Evolutionary conservation across 2,329 filamentous ascomycete genomes (phyloP).

Genomic region (Sclerotinia subarctica): DNA sequence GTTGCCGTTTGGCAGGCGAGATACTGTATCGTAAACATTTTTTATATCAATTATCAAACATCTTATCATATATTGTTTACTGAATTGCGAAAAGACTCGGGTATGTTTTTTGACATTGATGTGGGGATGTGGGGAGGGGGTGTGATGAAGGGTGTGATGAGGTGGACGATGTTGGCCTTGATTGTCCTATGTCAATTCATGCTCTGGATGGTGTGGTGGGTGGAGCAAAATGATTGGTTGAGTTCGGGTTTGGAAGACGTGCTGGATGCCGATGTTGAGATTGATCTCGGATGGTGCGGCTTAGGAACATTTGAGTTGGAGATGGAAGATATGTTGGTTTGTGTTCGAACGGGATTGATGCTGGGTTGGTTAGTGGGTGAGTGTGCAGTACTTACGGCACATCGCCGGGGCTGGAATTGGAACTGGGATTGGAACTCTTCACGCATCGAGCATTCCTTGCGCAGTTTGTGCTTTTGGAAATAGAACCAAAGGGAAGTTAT

Average conservation of each 20-base stretch:
- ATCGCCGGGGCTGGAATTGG: constrained; percentile 1
- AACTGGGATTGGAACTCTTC: neutral
- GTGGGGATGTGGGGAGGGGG: neutral
- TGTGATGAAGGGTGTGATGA: neutral
- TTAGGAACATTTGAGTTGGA: neutral
- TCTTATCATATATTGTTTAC: constrained; percentile 12
- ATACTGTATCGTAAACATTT: constrained; percentile 10
- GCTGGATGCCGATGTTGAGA: neutral
- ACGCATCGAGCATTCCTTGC: neutral
- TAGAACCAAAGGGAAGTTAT: neutral
- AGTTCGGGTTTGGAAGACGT: neutral
- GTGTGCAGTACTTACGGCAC: neutral
- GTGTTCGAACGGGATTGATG: constrained; percentile 7
- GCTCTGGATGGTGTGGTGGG: constrained; percentile 16
- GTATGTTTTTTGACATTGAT: neutral
- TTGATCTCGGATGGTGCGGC: constrained; percentile 9
- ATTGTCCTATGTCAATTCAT: constrained; percentile 17
- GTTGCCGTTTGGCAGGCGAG: constrained; percentile 13
- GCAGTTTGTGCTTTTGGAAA: constrained; percentile 3
- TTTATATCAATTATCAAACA: neutral
- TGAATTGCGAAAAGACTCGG: constrained; percentile 18
- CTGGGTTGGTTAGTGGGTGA: constrained; percentile 16
- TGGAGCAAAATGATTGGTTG: constrained; percentile 8
- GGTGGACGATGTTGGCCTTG: constrained; percentile 13
- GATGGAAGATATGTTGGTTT: constrained; percentile 2